phyloP scores from a whole-genome alignment of 2,329 filamentous ascomycete species.

The Colletotrichum sidae region DNA sequence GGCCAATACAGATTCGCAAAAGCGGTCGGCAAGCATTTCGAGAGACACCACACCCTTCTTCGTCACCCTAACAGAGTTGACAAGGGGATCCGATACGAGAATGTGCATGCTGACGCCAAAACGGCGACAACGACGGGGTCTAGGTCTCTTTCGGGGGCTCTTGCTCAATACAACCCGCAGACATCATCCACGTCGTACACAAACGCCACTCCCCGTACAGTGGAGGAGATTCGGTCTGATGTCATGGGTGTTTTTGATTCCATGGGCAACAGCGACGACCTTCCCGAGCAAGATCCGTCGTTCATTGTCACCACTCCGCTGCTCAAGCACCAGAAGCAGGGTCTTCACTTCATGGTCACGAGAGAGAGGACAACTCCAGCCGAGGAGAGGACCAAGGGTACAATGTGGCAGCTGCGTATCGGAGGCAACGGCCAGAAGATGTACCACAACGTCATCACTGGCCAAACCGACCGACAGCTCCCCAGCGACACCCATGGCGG shows the following conservation, averaged over 20 bases:
- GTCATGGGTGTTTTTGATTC: constrained; percentile 90
- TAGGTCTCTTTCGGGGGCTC: constrained; percentile 39
- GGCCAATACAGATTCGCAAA: constrained; percentile 75
- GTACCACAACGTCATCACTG: constrained; percentile 90
- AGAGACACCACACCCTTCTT: constrained; percentile 75
- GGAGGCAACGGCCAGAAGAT: constrained; percentile 62
- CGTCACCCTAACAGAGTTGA: constrained; percentile 63
- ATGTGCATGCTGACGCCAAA: constrained; percentile 75
- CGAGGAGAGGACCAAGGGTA: constrained; percentile 72
- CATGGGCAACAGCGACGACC: constrained; percentile 78
- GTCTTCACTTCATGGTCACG: constrained; percentile 84
- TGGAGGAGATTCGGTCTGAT: constrained; percentile 88
- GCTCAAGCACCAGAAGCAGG: constrained; percentile 90
- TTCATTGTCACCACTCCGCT: constrained; percentile 73
- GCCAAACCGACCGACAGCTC: constrained; percentile 67
- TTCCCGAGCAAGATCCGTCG: constrained; percentile 79
- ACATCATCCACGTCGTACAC: constrained; percentile 37
- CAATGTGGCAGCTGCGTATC: constrained; percentile 79
- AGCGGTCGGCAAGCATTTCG: constrained; percentile 75
- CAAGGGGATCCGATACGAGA: constrained; percentile 76
- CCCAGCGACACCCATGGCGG: constrained; percentile 78
- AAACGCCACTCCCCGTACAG: constrained; percentile 67
- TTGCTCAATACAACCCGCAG: constrained; percentile 31
- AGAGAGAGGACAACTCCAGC: constrained; percentile 74
- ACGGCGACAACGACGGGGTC: constrained; percentile 48